Evolutionary conservation across 1,284 basidiomycete genomes (phyloP).

Genomic region (Bondarzewia mesenterica): DNA sequence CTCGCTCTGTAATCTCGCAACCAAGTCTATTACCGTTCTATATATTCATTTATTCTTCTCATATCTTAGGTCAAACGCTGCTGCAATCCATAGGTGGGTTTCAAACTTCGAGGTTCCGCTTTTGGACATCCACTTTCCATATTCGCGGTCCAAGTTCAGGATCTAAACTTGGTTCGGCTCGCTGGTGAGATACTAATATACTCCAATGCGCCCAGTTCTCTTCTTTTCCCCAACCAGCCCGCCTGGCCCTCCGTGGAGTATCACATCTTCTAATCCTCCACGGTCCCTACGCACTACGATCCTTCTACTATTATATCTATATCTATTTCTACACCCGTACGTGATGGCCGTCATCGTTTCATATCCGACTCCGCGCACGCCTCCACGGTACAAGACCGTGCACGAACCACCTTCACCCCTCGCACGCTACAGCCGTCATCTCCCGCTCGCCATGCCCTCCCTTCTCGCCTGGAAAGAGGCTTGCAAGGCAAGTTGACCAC

Average conservation of each 20-base stretch:
- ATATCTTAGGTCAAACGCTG: neutral
- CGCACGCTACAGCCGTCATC: constrained; percentile 1
- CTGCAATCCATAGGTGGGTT: no score
- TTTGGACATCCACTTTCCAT: neutral
- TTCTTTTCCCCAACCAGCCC: neutral
- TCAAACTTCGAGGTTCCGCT: neutral
- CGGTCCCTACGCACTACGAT: no score
- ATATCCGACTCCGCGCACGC: constrained; percentile 2
- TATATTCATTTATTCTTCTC: neutral
- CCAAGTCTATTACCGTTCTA: no score
- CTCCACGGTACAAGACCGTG: neutral
- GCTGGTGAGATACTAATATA: no score
- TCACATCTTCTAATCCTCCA: neutral
- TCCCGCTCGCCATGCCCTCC: constrained; percentile 1
- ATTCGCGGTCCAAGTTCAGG: no score
- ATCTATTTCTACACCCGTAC: no score
- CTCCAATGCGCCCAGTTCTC: no score
- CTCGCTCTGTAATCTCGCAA: no score
- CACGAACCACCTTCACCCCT: constrained; percentile 4
- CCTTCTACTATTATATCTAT: no score
- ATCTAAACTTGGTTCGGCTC: neutral
- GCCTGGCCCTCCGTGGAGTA: neutral
- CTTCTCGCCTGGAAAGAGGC: constrained; percentile 1
- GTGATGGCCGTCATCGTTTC: neutral
- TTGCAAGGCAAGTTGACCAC: neutral